Base-by-base conservation (phyloP, 805 yeast species). In the Wickerhamiella occidentalis region DNA sequence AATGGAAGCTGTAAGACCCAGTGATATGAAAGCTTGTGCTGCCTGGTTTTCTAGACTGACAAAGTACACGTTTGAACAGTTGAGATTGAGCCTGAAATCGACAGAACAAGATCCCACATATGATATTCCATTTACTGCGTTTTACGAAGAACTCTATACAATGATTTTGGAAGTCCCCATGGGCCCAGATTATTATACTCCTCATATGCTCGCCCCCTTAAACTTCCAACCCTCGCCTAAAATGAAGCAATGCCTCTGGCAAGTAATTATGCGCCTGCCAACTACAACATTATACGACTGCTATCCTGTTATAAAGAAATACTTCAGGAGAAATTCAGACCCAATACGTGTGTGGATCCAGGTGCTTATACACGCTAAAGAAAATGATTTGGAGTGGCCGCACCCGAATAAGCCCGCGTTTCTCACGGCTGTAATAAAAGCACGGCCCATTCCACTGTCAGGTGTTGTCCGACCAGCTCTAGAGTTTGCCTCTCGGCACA, bases 11-110 rank as follows among this genome's bases (percentile, higher is more conserved):
- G 12, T 8, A 12, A 18, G 7, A 11, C n/a, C n/a, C n/a, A 3
- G 12, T 18, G 47, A 45, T 2, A 9, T 23, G 2, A 23, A 12
- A 1, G 58, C 55, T 9, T 55, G 56, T 36, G 36, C 18, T 1
- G 8, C 11, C 5, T 58, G 62, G 62, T 45, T 57, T 40, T 6
- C 18, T 7, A 36, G 36, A 9, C n/a, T 53, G 28, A 30, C 37
- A 6, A 5, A 5, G 15, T 25, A 40, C 22, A 25, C 52, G 23
- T 19, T 22, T 37, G 41, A 19, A 13, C 23, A 37, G 15, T 19
- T n/a, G n/a, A 17, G n/a, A 17, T 7, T 33, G 3, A 33, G 38
- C 19, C 21, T 33, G 19, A n/a, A 33, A 7, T 15, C 18, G 9
- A 33, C 9, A 18, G 15, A n/a, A 33, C 38, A 33, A 7, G 15